These are phyloP conservation scores for Sphaerulina musiva DNA, from an alignment of 2,329 filamentous ascomycete species.

Conservation along the genomic window DNA sequence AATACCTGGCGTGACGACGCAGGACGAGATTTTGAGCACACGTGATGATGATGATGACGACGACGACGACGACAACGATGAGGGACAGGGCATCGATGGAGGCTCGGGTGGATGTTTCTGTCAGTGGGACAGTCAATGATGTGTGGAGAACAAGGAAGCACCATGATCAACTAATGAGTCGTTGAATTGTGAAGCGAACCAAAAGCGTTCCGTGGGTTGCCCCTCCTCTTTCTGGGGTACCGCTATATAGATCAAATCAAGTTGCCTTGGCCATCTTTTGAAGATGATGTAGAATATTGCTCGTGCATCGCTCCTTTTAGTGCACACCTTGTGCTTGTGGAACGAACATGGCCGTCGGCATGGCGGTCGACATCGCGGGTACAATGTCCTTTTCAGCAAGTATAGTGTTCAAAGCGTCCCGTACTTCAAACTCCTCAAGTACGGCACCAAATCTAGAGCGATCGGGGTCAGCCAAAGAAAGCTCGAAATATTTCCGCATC, in stretches of 20 bases:
- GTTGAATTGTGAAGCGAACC: neutral
- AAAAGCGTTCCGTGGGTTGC: neutral
- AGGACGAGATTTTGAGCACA: neutral
- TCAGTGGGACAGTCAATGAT: constrained; percentile 47
- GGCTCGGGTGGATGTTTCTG: constrained; percentile 56
- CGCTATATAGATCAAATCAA: neutral
- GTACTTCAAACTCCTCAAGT: constrained; percentile 65
- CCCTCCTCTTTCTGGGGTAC: neutral
- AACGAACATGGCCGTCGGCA: neutral
- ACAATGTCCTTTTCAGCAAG: constrained; percentile 51
- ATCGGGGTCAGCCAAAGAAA: neutral
- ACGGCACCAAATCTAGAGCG: constrained; percentile 57
- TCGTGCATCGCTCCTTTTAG: neutral
- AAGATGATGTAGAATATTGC: neutral
- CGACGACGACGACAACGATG: constrained; percentile 6
- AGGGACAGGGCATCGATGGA: constrained; percentile 49
- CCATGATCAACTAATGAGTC: neutral
- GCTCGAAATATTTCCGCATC: neutral
- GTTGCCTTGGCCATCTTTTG: neutral
- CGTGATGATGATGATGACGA: neutral
- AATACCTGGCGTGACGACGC: constrained; percentile 35
- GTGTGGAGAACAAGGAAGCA: neutral
- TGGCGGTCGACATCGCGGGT: constrained; percentile 9
- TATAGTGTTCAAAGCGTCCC: constrained; percentile 68
- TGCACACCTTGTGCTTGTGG: neutral